Base-by-base conservation (phyloP, 192 early-diverging fungal species). In the Entomortierella parvispora region DNA sequence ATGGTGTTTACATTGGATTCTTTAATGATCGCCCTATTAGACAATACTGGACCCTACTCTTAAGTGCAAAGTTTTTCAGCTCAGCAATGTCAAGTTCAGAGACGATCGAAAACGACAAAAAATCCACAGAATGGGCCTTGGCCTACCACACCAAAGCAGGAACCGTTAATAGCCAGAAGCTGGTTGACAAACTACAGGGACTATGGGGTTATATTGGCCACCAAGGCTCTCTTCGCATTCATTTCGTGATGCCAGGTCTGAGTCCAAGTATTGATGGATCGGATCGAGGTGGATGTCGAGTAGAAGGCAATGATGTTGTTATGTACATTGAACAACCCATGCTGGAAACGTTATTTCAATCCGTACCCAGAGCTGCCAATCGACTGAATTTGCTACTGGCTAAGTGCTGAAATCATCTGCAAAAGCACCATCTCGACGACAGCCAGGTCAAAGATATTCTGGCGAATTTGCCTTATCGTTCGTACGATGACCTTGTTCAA, bases 301-400 rank as follows among this genome's bases (percentile, higher is more conserved):
- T 59, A 23, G 58, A 59, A 43, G 58, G 20, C 28, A 59, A 59
- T 40, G 58, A 59, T 59, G 33, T 59, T 59, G 43, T 59, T 33
- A 59, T 59, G 58, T 59, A 59, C 17, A 34, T 59, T 33, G 34
- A 59, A 3, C 31, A 25, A 40, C 23, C 26, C 4, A 33, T 59
- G 37, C 43, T 59, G 33, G 6, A 43, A 33, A 59, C 9, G 34
- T 59, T 33, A 23, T 59, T 59, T 22, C 29, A 59, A 34, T 33
- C 12, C 58, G 12, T 40, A 12, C 37, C 37, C 37, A 40, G 37
- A 12, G 12, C 12, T 40, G 37, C 37, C 5, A 40, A 40, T 5
- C 5, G 12, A 5, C 37, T 40, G 37, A 40, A 40, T 40, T 5
- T 9, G 37, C 37, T 40, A 9, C 12, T 40, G 37, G 37, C n/a